Percentiles rank a stretch among this genome's conserved stretches.
Evolutionary conservation across 2,329 filamentous ascomycete genomes (phyloP).

Genomic region (Diaporthe batatas): DNA sequence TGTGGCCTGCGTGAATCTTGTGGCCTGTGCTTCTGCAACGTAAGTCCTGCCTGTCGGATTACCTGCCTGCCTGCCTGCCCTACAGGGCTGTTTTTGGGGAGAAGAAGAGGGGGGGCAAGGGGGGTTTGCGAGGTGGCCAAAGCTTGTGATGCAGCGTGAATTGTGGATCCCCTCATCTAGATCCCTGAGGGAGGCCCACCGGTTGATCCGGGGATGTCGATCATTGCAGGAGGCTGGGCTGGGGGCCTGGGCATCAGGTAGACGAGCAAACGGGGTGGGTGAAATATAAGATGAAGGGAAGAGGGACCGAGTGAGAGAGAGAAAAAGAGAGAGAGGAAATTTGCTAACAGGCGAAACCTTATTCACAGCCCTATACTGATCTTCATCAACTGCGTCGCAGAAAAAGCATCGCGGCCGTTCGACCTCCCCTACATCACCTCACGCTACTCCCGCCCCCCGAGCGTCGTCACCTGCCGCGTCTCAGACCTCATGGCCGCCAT

Average conservation of each 20-base stretch:
- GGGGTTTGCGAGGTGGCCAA: constrained; percentile 4
- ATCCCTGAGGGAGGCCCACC: constrained; percentile 32
- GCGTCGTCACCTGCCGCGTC: constrained; percentile 40
- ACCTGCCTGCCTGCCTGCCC: neutral
- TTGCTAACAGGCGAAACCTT: neutral
- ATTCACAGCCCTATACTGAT: constrained; percentile 40
- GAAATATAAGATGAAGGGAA: neutral
- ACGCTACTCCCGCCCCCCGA: constrained; percentile 17
- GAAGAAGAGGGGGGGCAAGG: too few species aligned
- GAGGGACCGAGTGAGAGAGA: neutral
- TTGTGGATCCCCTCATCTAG: constrained; percentile 29
- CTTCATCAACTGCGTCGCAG: constrained; percentile 44
- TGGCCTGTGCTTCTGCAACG: constrained; percentile 47
- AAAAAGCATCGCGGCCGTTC: constrained; percentile 45
- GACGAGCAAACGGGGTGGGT: neutral
- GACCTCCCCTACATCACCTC: constrained; percentile 45
- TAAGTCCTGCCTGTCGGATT: constrained; percentile 43
- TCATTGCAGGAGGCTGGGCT: constrained; percentile 26
- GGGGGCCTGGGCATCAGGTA: neutral
- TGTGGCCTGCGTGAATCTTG: constrained; percentile 47
- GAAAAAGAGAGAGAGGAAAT: too few species aligned
- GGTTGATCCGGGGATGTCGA: constrained; percentile 39
- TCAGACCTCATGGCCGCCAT: constrained; percentile 35
- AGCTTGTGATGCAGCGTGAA: constrained; percentile 22
- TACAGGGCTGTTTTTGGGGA: neutral